Base-by-base conservation (phyloP, 805 yeast genomes). In the Metschnikowia aberdeeniae region DNA sequence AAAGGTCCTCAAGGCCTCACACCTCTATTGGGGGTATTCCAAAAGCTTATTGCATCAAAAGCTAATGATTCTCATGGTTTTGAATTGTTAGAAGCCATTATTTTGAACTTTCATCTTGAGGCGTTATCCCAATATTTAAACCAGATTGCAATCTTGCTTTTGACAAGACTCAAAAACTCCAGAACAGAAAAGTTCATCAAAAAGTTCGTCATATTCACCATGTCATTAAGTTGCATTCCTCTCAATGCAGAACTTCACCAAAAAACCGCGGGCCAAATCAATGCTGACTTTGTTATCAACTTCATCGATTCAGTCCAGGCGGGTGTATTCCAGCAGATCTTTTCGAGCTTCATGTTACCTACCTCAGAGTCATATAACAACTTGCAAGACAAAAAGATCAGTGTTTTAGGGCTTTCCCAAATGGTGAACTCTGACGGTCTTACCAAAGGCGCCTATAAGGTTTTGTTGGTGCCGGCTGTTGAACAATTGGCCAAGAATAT, bases 21-120 rank as follows among this genome's bases (percentile, higher is more conserved):
- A 30, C 96, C 97, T 3, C 77, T 93, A 27, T 70, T 93, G 34
- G 99, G 99, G 33, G 96, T 93, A n/a, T 95, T 88, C 73, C 99
- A 95, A 68, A 89, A 90, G 62, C 72, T 93, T 53, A 80, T 93
- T 42, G 81, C 97, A 1, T 88, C 97, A 0, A 86, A 84, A 53
- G 76, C 81, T 12, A 84, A 89, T 56, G 98, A 93, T 57, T 67
- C 67, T 32, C 76, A 80, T 56, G 98, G 97, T 1, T 85, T 93
- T 63, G 98, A 93, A 45, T 68, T 93, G 35, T 66, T 93, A 36
- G 90, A 86, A 60, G 68, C 76, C 3, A 82, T 93, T 40, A 63
- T 92, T 35, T 57, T 79, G 35, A 65, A 74, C 47, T 66, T 89
- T 36, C 82, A 87, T 5, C 55, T 80, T 35, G 60, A 59, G 0